Evolutionary conservation across 192 early-diverging fungal species (phyloP), one percentile per base, ranked within the genome.

Genomic region (Coemansia asiatica): DNA sequence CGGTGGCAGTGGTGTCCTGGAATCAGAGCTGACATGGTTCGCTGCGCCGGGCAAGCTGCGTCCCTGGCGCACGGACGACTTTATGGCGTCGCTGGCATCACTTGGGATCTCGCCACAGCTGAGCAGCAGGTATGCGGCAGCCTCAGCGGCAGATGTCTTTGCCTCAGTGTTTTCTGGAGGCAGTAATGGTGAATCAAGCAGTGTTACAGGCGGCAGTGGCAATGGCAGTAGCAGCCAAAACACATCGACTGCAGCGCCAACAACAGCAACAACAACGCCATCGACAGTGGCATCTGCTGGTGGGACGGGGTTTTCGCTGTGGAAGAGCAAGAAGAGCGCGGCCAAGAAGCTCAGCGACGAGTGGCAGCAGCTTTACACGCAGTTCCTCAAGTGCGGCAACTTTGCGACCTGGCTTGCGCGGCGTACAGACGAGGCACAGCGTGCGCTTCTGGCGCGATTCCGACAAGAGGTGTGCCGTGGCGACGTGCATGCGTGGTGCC

Each of bases 361-460:
- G 64, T 81, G 78, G 78, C 66, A 57, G 62, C 69, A 75, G 65
- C 87, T 98, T 56, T 98, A 98, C 78, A 67, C 76, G 31, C 87
- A 87, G 56, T 98, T 98, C 73, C 78, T 97, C 46, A 91, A 91
- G 74, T 95, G 93, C 50, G 90, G 93, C 50, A 97, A 95, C 67
- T 98, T 98, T 87, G 94, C 95, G 6, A 90, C 93, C 1, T 98
- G 96, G 96, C 85, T 98, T 25, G 91, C 90, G 13, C 82, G 88
- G 38, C 85, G 91, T 8, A 94, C 91, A 5, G 83, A 81, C 35
- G 88, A 92, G 33, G 88, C 92, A 0, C 91, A 93, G 73, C 88
- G 89, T 33, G 90, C 92, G 59, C 87, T 96, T 84, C 82, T 89
- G 35, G 71, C 74, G 51, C 85, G 90, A 19, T 93, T 94, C 67